Conservation (phyloP, 2,329 filamentous ascomycete species). For the Sporothrix brasiliensis region DNA sequence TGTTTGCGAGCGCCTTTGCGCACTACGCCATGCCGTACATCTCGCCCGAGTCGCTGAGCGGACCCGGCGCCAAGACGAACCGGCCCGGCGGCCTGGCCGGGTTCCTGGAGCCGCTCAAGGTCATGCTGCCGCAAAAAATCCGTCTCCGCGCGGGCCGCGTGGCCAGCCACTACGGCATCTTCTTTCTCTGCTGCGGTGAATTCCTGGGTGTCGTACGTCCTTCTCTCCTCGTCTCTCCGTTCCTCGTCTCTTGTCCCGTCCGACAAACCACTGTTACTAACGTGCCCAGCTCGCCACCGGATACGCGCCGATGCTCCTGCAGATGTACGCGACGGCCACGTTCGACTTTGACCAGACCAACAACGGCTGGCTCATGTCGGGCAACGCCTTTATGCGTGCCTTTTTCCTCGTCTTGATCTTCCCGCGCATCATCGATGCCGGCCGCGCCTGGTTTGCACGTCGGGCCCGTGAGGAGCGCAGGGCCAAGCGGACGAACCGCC, state of each 20-base stretch:
- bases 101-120: slow-evolving; percentile 65
- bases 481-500: slow-evolving; percentile 9
- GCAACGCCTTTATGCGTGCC: slow-evolving; percentile 57
- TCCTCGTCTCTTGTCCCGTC: no score
- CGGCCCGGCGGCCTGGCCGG: slow-evolving; percentile 48
- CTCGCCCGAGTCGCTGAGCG: slow-evolving; percentile 47
- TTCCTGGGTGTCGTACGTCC: slow-evolving; percentile 64
- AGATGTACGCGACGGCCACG: slow-evolving; percentile 60
- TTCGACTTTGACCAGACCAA: slow-evolving; percentile 60
- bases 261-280: background rate
- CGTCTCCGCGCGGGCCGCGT: slow-evolving; percentile 54
- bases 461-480: slow-evolving; percentile 15
- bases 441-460: slow-evolving; percentile 40
- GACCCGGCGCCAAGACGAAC: slow-evolving; percentile 38
- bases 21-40: slow-evolving; percentile 54
- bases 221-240: background rate
- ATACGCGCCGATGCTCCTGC: slow-evolving; percentile 65
- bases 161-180: slow-evolving; percentile 61
- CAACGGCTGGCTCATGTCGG: slow-evolving; percentile 61
- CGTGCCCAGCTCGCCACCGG: slow-evolving; percentile 60
- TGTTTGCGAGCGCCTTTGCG: slow-evolving; percentile 50
- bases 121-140: slow-evolving; percentile 62
- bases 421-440: slow-evolving; percentile 52
- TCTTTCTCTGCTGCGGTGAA: slow-evolving; percentile 66
- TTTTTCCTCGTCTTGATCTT: slow-evolving; percentile 60